Percentiles rank a stretch among this genome's conserved stretches.
phyloP scores from a whole-genome alignment of 2,329 filamentous ascomycete genomes.

The Aspergillus oerlinghausenensis region DNA sequence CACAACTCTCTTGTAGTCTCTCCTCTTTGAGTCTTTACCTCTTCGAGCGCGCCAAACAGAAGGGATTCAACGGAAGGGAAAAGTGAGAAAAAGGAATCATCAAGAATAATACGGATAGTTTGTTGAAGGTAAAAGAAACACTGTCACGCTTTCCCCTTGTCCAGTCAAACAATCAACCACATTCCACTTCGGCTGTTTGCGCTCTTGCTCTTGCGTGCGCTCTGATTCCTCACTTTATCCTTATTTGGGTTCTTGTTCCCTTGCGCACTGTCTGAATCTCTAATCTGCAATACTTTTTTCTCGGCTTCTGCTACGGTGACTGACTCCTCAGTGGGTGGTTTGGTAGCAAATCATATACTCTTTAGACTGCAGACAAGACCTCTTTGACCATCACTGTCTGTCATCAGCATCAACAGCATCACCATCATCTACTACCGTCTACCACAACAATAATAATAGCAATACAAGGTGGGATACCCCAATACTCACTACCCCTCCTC shows the following conservation, averaged over 20 bases:
- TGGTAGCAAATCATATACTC: neutral
- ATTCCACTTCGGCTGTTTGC: neutral
- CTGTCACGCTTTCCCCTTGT: neutral
- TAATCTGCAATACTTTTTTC: neutral
- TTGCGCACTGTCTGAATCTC: neutral
- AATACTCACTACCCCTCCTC: constrained; percentile 9
- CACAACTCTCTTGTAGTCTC: neutral
- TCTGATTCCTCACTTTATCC: neutral
- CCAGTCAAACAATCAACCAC: neutral
- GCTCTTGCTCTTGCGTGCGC: neutral
- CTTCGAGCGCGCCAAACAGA: neutral
- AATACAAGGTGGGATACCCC: constrained; percentile 8
- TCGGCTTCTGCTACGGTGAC: neutral
- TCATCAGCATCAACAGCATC: neutral
- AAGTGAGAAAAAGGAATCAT: neutral
- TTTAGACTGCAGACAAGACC: neutral
- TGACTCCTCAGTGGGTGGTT: neutral
- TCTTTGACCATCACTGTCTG: neutral
- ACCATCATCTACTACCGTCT: neutral
- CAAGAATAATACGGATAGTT: neutral
- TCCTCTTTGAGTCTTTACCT: neutral
- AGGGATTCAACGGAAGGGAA: neutral
- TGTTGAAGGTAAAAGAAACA: neutral
- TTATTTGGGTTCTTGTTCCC: neutral
- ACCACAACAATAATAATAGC: neutral